These are phyloP conservation scores for Danielia oregonensis DNA, from an alignment of 805 yeast genomes.

Conservation along the genomic window DNA sequence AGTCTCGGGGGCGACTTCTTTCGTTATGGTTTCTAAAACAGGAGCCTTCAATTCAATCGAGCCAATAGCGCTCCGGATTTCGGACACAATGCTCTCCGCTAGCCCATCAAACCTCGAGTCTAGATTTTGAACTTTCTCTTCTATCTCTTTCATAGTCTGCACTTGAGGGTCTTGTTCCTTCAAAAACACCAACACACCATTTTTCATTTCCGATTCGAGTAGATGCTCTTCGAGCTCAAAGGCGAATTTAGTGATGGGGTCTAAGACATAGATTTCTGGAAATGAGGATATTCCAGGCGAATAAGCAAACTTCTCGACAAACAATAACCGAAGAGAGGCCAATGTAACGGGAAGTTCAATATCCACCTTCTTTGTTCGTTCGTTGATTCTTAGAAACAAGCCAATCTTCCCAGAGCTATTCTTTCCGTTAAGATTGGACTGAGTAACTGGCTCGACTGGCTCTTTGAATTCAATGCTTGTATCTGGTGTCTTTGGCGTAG, in stretches of 20 bases:
- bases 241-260: constrained; percentile 52
- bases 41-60: background rate
- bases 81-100: background rate
- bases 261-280: constrained; percentile 76
- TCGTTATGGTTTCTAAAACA: background rate
- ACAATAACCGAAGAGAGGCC: constrained; percentile 60
- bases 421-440: background rate
- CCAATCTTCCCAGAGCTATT: background rate
- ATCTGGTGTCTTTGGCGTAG: background rate
- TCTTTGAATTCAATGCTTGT: background rate
- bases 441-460: background rate
- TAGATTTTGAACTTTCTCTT: constrained; percentile 6
- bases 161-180: constrained; percentile 2
- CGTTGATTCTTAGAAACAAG: constrained; percentile 49
- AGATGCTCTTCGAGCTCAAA: constrained; percentile 78
- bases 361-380: constrained; percentile 52
- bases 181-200: constrained; percentile 49
- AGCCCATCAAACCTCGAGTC: background rate
- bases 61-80: background rate
- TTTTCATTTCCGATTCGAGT: constrained; percentile 49
- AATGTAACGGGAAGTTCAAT: constrained; percentile 45
- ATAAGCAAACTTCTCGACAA: constrained; percentile 84
- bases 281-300: constrained; percentile 68
- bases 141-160: constrained; percentile 5
- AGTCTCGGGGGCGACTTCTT: background rate